phyloP scores from a whole-genome alignment of 129 eudicot species.

The Arctium minus region DNA sequence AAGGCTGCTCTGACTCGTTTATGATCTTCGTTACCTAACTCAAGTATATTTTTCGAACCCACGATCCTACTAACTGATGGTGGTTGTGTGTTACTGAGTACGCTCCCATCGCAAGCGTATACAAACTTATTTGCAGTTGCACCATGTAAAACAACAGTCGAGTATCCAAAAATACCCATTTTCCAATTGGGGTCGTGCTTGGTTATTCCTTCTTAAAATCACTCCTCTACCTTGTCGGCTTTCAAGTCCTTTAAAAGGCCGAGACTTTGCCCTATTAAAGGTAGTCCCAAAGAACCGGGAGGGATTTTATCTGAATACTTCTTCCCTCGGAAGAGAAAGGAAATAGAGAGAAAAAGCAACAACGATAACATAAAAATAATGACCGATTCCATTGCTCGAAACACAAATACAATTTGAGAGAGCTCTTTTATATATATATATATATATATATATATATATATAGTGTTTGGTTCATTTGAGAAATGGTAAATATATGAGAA shows the following conservation, averaged over 20 bases:
- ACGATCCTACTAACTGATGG: conserved; percentile 25
- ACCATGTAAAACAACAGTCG: conserved; percentile 32
- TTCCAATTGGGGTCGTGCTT: conserved; percentile 37
- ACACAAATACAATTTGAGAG: not conserved
- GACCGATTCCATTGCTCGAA: conserved; percentile 11
- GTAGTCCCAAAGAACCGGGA: conserved; percentile 37
- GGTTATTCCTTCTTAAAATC: conserved; percentile 29
- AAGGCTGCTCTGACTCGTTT: conserved; percentile 39
- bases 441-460: too few relatives aligned
- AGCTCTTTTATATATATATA: too few relatives aligned
- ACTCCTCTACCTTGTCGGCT: conserved; percentile 27
- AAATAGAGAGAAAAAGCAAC: conserved; percentile 3
- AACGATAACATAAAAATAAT: not conserved
- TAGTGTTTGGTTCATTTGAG: too few relatives aligned
- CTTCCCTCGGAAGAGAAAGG: not conserved
- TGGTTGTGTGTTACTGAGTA: conserved; percentile 28
- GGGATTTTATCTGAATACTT: conserved; percentile 2
- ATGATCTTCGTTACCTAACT: conserved; percentile 36
- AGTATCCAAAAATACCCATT: conserved; percentile 27
- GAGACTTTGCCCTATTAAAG: conserved; percentile 35
- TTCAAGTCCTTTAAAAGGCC: conserved; percentile 30
- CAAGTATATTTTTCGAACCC: conserved; percentile 28
- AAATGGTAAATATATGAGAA: too few relatives aligned
- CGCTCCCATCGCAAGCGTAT: conserved; percentile 28
- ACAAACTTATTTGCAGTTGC: conserved; percentile 39